Percentiles rank a stretch among this genome's conserved stretches.
These are phyloP conservation scores for Chaetomiaceae sp. DNA, from an alignment of 2,329 filamentous ascomycete genomes.

Conservation along the genomic window DNA sequence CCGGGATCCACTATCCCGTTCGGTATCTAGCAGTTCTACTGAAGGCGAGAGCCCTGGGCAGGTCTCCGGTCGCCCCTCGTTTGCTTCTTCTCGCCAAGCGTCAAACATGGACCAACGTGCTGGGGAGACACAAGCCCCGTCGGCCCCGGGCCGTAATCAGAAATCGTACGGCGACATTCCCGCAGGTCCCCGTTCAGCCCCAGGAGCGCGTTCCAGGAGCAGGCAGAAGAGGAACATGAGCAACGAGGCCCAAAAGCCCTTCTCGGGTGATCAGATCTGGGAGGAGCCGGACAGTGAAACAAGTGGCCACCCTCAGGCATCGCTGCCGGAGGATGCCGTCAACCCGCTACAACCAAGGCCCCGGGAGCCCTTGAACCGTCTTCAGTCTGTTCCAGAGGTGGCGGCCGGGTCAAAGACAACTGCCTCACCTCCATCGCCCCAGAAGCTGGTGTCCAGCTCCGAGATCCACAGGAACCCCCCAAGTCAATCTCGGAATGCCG, in stretches of 20 bases:
- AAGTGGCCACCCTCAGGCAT: conserved; percentile 27
- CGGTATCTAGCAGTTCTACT: conserved; percentile 49
- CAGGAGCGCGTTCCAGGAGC: conserved; percentile 52
- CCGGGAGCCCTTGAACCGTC: conserved; percentile 60
- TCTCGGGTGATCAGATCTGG: conserved; percentile 78
- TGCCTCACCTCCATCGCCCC: conserved; percentile 34
- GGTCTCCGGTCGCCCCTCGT: conserved; percentile 31
- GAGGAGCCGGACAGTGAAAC: conserved; percentile 68
- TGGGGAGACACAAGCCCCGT: conserved; percentile 23
- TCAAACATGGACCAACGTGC: conserved; percentile 22
- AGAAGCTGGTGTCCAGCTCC: conserved; percentile 40
- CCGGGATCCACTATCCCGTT: conserved; percentile 39
- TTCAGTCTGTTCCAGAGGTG: conserved; percentile 48
- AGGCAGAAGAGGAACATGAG: conserved; percentile 66
- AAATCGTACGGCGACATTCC: conserved; percentile 41
- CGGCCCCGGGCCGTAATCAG: conserved; percentile 18
- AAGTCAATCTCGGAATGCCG: conserved; percentile 73
- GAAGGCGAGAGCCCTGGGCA: conserved; percentile 41
- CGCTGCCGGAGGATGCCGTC: conserved; percentile 21
- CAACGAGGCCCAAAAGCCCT: conserved; percentile 60
- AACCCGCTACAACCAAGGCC: conserved; percentile 53
- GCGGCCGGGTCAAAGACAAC: conserved; percentile 32
- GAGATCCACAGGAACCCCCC: conserved; percentile 82
- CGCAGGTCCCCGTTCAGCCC: conserved; percentile 32
- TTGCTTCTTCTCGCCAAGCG: conserved; percentile 22